Base-by-base conservation (phyloP, 192 early-diverging fungal species). In the Martensiomyces pterosporus region DNA sequence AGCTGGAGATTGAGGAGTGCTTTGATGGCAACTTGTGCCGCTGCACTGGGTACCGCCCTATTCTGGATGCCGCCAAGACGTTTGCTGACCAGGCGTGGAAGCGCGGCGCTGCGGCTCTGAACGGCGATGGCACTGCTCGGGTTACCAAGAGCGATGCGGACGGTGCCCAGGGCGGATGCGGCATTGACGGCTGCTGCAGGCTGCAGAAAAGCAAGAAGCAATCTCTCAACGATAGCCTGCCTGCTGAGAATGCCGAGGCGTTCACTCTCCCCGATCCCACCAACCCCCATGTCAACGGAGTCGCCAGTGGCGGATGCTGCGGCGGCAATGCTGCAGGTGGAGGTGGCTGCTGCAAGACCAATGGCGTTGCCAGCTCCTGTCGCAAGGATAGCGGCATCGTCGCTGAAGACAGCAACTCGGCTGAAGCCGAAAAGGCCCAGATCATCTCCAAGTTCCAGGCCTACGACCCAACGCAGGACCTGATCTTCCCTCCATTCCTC, bases 11-110 rank as follows among this genome's bases (percentile, higher is more conserved):
- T 25, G 88, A 93, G 52, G 85, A 84, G 43, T 80, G 84, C 27
- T 91, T 92, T 56, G 91, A 93, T 51, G 91, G 84, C 37, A 93
- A 93, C 60, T 57, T 93, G 56, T 93, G 91, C 60, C 72, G 91
- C n/a, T 93, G 91, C 78, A 93, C 91, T 5, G 91, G 91, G 21
- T 93, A 93, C 51, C 55, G 89, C 4, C 88, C 89, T 2, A 93
- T 93, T 53, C 52, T 93, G 14, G 88, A 92, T 26, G 88, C 88
- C 14, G 89, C 87, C 38, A 88, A 86, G 63, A 84, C 81, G 15
- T 78, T 78, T 67, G 61, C 64, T n/a, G 63, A 56, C 32, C 44
- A 59, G 33, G 65, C 72, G 38, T 75, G 64, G 72, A 74, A 62
- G 55, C 43, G 39, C 4, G 55, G 68, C 16, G n/a, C 24, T 3